Base-by-base conservation (phyloP, 2,329 filamentous ascomycete species). In the Neonectria neomacrospora region DNA sequence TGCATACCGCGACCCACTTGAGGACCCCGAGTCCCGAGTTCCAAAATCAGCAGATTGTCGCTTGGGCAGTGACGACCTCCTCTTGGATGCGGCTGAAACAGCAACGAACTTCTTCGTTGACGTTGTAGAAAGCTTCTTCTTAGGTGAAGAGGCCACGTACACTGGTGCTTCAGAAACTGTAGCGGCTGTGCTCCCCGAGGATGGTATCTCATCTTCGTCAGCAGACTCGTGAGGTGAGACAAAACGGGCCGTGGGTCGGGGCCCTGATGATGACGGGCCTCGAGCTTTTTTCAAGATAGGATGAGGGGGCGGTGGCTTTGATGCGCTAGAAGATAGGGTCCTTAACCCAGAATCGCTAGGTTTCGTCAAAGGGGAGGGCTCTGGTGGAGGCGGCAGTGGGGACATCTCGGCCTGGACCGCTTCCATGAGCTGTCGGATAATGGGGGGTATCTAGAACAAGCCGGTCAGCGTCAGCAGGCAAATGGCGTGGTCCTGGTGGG, bases 211-310 rank as follows among this genome's bases (percentile, higher is more conserved):
- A 28, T 77, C 77, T 62, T 82, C 81, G 52, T 81, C 80, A 53
- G 80, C 80, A 32, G 84, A 84, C 30, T 79, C 80, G 32, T 82
- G 81, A 2, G 86, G 86, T 16, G 85, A 85, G 8, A 84, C 82
- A 68, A 89, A 89, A n/a, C 86, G 84, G 57, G 87, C 86, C 9
- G 86, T 88, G n/a, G 85, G 86, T 20, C 84, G 81, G 12, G 85
- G 83, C 5, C 85, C 85, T 16, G 81, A 82, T 20, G 79, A 76
- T 30, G 85, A 86, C 60, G 85, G 84, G 14, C 83, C 83, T 69
- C 85, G 81, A 47, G 82, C 77, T 74, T 89, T 89, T 73, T 88
- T 89, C 62, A 89, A 72, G 56, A 89, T 90, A 1, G 87, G 86
- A 67, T 87, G 85, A 3, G 81, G 73, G 37, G 82, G 83, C 5